Evolutionary conservation across 495 filamentous ascomycete species (phyloP).

Genomic region (Pyronema omphalodes): DNA sequence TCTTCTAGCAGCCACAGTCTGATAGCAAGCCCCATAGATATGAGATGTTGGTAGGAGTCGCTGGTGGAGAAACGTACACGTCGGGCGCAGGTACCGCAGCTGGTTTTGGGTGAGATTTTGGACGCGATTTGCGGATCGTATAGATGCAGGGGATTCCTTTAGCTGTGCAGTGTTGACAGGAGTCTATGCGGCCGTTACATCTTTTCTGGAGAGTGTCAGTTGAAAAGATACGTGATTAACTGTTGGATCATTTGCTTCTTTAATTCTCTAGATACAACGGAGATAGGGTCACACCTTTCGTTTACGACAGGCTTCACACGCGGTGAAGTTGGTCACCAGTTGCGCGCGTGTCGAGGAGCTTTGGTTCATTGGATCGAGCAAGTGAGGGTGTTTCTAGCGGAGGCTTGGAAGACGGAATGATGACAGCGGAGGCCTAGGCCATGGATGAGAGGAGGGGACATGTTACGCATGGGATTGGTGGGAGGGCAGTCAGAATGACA

Average conservation of each 20-base stretch:
- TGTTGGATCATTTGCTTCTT: background rate
- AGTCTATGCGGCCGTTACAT: slow-evolving; percentile 1
- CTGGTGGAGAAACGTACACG: background rate
- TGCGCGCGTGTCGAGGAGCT: background rate
- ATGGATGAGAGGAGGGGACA: no score
- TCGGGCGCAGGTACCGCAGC: background rate
- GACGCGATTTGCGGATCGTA: background rate
- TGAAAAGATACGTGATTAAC: background rate
- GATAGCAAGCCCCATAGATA: no score
- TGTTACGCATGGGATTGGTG: no score
- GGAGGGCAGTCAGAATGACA: no score
- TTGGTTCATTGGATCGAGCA: background rate
- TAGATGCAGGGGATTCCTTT: slow-evolving; percentile 2
- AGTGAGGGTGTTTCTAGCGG: no score
- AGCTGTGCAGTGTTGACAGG: slow-evolving; percentile 1
- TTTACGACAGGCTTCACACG: slow-evolving; percentile 5
- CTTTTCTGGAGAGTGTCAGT: background rate
- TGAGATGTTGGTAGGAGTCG: background rate
- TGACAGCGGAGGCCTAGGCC: no score
- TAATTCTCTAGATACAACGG: no score
- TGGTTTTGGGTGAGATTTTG: background rate
- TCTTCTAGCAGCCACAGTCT: no score
- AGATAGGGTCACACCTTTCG: background rate
- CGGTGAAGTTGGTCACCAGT: background rate
- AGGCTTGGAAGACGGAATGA: background rate